phyloP scores from a whole-genome alignment of 768 basidiomycete species.

The Naganishia onofrii region DNA sequence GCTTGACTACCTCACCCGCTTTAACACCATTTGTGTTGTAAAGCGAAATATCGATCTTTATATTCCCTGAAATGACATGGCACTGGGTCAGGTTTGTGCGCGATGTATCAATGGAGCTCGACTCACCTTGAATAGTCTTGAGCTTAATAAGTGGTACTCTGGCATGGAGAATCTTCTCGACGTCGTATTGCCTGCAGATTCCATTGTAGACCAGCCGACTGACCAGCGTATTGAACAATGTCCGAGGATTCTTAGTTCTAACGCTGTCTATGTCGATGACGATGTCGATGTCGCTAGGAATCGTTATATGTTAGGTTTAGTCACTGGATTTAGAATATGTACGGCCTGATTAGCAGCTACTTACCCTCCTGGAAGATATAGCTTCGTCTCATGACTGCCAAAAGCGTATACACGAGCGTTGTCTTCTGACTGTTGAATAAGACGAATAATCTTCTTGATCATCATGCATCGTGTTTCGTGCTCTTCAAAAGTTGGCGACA shows the following conservation, averaged over 20 bases:
- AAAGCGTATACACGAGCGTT: slow-evolving; percentile 82
- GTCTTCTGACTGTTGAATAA: slow-evolving; percentile 65
- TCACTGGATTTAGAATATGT: neutral
- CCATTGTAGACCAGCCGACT: neutral
- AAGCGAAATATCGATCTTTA: slow-evolving; percentile 82
- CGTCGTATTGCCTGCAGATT: neutral
- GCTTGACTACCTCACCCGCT: slow-evolving; percentile 74
- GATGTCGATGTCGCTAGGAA: slow-evolving; percentile 82
- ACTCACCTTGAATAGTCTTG: slow-evolving; percentile 65
- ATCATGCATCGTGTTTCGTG: slow-evolving; percentile 56
- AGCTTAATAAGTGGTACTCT: slow-evolving; percentile 98
- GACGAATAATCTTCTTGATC: slow-evolving; percentile 66
- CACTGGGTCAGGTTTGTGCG: neutral
- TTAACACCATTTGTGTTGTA: slow-evolving; percentile 83
- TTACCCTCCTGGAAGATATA: slow-evolving; percentile 89
- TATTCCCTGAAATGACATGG: slow-evolving; percentile 1
- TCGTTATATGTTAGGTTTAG: slow-evolving; percentile 3
- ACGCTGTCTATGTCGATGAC: slow-evolving; percentile 58
- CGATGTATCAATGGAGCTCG: neutral
- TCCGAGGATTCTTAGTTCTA: slow-evolving; percentile 59
- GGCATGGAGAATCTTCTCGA: slow-evolving; percentile 78
- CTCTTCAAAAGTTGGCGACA: slow-evolving; percentile 79
- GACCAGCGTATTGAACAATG: slow-evolving; percentile 54
- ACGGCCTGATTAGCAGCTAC: slow-evolving; percentile 43
- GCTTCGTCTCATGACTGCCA: slow-evolving; percentile 86